Base-by-base conservation (phyloP, 495 filamentous ascomycete species). In the Podospora pseudoanserina region DNA sequence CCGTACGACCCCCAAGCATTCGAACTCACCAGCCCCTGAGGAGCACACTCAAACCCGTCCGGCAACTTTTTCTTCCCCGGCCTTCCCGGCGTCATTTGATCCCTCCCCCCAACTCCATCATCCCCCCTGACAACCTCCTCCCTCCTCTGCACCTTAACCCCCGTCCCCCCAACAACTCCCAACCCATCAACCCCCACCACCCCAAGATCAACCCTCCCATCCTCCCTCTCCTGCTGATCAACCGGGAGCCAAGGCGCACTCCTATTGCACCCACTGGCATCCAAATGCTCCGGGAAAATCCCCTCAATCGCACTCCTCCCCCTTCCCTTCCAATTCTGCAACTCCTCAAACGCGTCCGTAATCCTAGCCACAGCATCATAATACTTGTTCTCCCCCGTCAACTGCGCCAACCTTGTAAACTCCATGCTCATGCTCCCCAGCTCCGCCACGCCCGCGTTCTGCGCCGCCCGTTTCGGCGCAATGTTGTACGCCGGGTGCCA, bases 351-450 rank as follows among this genome's bases (percentile, higher is more conserved):
- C 57, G 91, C 91, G 72, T 97, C 85, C 2, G 93, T 97, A 71
- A 99, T 92, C 32, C 96, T 89, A 55, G 94, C 92, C 70, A 98
- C 85, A 2, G 96, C 95, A 82, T 99, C 95, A 70, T 97, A 99
- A 78, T 98, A 99, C 71, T 88, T 94, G 54, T 89, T 77, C 60
- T 97, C 82, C 67, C 90, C 88, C 9, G 96, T 98, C 68, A 99
- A 82, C 76, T 98, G 95, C 4, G 95, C 91, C 56, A 99, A 83
- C 27, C 95, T 88, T 5, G 95, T 99, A 75, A 98, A 97, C 78
- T 99, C 95, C 78, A 99, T 83, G n/a, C 90, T 90, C 56, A 99
- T 83, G 23, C 92, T 93, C 9, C 95, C 96, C 58, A 99, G 76
- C 77, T 99, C 95, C 0, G 95, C 94, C 26, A 96, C 81, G 44